phyloP scores from a whole-genome alignment of 768 basidiomycete genomes.

The Trametes cingulata region DNA sequence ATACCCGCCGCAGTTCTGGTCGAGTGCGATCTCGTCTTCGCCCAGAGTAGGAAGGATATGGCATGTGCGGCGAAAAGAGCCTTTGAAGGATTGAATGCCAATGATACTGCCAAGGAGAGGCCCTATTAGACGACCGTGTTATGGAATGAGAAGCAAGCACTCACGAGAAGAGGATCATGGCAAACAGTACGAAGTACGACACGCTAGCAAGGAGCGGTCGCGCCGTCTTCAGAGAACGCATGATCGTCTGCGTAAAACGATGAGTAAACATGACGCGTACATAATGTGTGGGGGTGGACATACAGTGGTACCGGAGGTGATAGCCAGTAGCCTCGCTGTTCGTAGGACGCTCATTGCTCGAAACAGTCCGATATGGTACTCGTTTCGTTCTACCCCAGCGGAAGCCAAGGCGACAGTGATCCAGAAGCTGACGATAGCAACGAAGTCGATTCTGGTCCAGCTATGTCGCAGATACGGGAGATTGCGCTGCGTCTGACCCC shows the following conservation, averaged over 20 bases:
- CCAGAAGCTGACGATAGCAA: slow-evolving; percentile 90
- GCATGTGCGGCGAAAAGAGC: slow-evolving; percentile 72
- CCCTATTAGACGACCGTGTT: neutral
- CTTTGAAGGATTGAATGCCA: slow-evolving; percentile 92
- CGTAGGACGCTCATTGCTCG: slow-evolving; percentile 86
- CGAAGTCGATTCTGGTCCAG: slow-evolving; percentile 87
- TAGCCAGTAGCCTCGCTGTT: slow-evolving; percentile 76
- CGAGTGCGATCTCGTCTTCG: slow-evolving; percentile 46
- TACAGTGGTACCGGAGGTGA: slow-evolving; percentile 91
- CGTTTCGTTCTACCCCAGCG: slow-evolving; percentile 65
- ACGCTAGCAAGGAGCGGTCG: slow-evolving; percentile 88
- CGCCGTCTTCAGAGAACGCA: slow-evolving; percentile 89
- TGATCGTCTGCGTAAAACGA: slow-evolving; percentile 62
- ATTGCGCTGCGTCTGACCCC: slow-evolving; percentile 60
- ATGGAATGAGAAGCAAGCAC: slow-evolving; percentile 23
- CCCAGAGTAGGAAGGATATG: slow-evolving; percentile 56
- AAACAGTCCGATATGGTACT: slow-evolving; percentile 81
- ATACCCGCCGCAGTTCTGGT: slow-evolving; percentile 80
- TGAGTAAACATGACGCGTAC: too few species aligned
- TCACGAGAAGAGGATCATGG: slow-evolving; percentile 84
- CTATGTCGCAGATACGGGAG: slow-evolving; percentile 90
- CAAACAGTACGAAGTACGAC: slow-evolving; percentile 89
- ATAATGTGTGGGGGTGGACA: slow-evolving; percentile 31
- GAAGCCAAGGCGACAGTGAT: slow-evolving; percentile 71
- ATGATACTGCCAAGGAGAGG: slow-evolving; percentile 58